phyloP scores from a whole-genome alignment of 768 basidiomycete genomes.

The Agaricus subrufescens region DNA sequence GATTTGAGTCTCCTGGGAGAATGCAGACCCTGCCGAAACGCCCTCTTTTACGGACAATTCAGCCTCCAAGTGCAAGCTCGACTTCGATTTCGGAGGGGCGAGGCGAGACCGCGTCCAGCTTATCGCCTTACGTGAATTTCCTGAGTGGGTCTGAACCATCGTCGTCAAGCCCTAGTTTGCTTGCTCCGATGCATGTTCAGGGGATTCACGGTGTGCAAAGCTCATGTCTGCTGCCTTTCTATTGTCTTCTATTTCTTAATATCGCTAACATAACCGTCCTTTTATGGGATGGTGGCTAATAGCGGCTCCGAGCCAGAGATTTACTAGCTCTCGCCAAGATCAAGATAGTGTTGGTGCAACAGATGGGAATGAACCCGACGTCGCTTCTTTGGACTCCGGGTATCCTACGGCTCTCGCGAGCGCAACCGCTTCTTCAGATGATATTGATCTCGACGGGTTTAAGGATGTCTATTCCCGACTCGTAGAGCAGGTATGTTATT shows the following conservation, averaged over 20 bases:
- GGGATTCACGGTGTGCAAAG: not conserved
- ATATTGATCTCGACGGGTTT: not conserved
- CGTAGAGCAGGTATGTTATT: not conserved
- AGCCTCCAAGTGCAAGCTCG: not conserved
- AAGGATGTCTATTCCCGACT: conserved; percentile 2
- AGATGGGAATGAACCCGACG: not conserved
- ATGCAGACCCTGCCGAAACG: not conserved
- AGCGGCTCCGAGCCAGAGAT: too few species aligned
- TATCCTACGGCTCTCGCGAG: too few species aligned
- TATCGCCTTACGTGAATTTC: conserved; percentile 4
- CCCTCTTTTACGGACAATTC: not conserved
- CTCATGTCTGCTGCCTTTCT: not conserved
- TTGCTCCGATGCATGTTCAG: not conserved
- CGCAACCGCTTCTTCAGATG: not conserved
- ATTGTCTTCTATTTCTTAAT: too few species aligned
- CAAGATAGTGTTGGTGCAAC: too few species aligned
- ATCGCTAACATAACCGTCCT: too few species aligned
- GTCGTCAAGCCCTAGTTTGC: not conserved
- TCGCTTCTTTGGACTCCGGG: not conserved
- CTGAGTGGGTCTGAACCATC: not conserved
- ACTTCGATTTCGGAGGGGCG: not conserved
- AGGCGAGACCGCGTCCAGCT: not conserved
- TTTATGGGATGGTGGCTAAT: too few species aligned
- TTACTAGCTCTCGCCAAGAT: too few species aligned
- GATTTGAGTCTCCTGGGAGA: not conserved